phyloP scores from a whole-genome alignment of 192 early-diverging fungal species.

The Rhizophagus sp. region DNA sequence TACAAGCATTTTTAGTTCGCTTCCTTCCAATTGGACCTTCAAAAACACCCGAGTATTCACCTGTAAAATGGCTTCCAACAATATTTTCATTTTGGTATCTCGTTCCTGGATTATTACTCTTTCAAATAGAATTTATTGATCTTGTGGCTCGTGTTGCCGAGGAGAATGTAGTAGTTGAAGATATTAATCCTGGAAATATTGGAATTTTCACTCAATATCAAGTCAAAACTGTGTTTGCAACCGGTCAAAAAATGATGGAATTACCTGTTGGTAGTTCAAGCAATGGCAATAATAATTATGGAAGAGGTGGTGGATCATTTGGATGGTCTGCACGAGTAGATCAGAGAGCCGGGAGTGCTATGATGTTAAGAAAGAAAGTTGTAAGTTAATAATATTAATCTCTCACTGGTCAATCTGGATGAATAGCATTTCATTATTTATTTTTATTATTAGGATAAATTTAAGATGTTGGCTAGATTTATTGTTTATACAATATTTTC shows the following conservation, averaged over 20 bases:
- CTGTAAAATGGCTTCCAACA: slow-evolving; percentile 74
- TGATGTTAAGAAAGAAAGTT: slow-evolving; percentile 39
- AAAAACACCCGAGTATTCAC: slow-evolving; percentile 63
- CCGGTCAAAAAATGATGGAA: slow-evolving; percentile 48
- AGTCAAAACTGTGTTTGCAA: slow-evolving; percentile 58
- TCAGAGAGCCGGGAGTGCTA: slow-evolving; percentile 37
- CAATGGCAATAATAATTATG: slow-evolving; percentile 49
- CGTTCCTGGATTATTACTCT: slow-evolving; percentile 55
- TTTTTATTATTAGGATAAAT: slow-evolving; percentile 42
- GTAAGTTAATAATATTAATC: slow-evolving; percentile 19
- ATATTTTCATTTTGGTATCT: slow-evolving; percentile 84
- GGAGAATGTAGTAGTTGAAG: slow-evolving; percentile 42
- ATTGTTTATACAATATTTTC: slow-evolving; percentile 80
- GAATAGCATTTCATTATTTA: neutral
- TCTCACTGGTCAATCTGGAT: neutral
- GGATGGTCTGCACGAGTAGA: slow-evolving; percentile 41
- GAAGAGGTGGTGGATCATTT: slow-evolving; percentile 49
- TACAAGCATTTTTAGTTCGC: slow-evolving; percentile 60
- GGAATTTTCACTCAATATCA: slow-evolving; percentile 64
- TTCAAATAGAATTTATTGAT: slow-evolving; percentile 71
- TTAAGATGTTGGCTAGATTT: slow-evolving; percentile 72
- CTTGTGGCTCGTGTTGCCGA: slow-evolving; percentile 70
- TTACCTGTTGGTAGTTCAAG: slow-evolving; percentile 56
- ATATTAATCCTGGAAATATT: slow-evolving; percentile 33
- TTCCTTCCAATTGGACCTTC: slow-evolving; percentile 66